Percentiles rank a stretch among this genome's conserved stretches.
Conservation (phyloP, 2,329 filamentous ascomycete species). For the Tolypocladium ophioglossoides region DNA sequence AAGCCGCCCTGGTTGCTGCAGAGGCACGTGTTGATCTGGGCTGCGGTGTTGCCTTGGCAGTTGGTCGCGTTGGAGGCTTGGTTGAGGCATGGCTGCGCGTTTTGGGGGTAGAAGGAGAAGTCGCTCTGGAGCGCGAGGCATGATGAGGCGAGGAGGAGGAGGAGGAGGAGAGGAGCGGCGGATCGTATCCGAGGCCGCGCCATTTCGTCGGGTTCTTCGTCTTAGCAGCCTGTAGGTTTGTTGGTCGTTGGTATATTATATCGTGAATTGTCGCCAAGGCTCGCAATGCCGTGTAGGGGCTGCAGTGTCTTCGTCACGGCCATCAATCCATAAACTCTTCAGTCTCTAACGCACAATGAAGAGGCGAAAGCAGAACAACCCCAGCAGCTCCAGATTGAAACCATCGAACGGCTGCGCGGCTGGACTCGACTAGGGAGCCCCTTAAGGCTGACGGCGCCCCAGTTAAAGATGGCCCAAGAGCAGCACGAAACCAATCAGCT, state of each 20-base stretch:
- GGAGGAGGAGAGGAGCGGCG: constrained; percentile 17
- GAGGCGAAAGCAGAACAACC: background rate
- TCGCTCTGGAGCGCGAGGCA: constrained; percentile 16
- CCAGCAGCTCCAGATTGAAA: background rate
- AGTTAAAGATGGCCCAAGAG: background rate
- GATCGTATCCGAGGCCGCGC: constrained; percentile 11
- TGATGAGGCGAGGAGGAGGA: constrained; percentile 11
- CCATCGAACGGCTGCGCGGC: background rate
- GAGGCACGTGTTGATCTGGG: constrained; percentile 36
- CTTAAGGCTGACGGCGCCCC: background rate
- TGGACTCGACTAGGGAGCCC: background rate
- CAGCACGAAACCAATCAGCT: background rate
- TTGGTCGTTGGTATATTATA: background rate
- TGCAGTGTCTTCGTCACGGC: background rate
- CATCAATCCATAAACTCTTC: background rate
- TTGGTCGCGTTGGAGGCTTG: constrained; percentile 24
- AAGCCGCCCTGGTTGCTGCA: constrained; percentile 40
- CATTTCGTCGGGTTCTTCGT: constrained; percentile 8
- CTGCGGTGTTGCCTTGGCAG: constrained; percentile 29
- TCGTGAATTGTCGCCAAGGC: background rate
- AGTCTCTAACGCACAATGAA: background rate
- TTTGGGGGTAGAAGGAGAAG: constrained; percentile 23
- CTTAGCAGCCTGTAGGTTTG: background rate
- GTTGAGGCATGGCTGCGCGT: constrained; percentile 29
- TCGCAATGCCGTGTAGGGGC: background rate